phyloP scores from a whole-genome alignment of 306 rosid species.

The Lupinus albus region DNA sequence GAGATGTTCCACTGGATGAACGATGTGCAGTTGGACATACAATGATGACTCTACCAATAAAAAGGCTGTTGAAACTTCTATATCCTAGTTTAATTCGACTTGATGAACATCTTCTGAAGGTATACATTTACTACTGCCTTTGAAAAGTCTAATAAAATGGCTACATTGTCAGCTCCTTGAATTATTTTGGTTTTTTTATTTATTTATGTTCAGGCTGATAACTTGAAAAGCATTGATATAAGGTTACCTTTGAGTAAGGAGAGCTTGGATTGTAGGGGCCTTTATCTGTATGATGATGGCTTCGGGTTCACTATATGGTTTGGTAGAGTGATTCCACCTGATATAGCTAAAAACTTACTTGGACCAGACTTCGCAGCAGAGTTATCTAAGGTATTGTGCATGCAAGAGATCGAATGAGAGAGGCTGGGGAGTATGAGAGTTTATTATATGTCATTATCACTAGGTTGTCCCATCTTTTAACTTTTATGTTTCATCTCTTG shows the following conservation, averaged over 20 bases:
- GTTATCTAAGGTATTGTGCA: constrained; percentile 75
- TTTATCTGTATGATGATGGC: constrained; percentile 80
- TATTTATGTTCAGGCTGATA: constrained; percentile 54
- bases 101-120: constrained; percentile 84
- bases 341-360: constrained; percentile 79
- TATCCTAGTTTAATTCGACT: constrained; percentile 84
- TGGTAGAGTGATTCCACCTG: constrained; percentile 90
- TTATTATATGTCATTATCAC: constrained; percentile 2
- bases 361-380: constrained; percentile 89
- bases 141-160: constrained; percentile 6
- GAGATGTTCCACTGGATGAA: constrained; percentile 82
- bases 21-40: constrained; percentile 87
- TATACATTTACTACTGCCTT: constrained; percentile 40
- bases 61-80: constrained; percentile 76
- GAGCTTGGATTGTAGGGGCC: constrained; percentile 92
- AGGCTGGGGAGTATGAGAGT: neutral
- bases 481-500: neutral
- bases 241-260: constrained; percentile 78
- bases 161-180: constrained; percentile 30
- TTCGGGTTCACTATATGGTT: constrained; percentile 84
- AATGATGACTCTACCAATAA: constrained; percentile 81
- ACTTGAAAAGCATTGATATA: constrained; percentile 57
- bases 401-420: constrained; percentile 14
- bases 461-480: constrained; percentile 5
- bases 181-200: constrained; percentile 38